These are phyloP conservation scores for Physcomitrium patens DNA, from an alignment of 225 moss, liverwort and hornwort species.

Conservation along the genomic window DNA sequence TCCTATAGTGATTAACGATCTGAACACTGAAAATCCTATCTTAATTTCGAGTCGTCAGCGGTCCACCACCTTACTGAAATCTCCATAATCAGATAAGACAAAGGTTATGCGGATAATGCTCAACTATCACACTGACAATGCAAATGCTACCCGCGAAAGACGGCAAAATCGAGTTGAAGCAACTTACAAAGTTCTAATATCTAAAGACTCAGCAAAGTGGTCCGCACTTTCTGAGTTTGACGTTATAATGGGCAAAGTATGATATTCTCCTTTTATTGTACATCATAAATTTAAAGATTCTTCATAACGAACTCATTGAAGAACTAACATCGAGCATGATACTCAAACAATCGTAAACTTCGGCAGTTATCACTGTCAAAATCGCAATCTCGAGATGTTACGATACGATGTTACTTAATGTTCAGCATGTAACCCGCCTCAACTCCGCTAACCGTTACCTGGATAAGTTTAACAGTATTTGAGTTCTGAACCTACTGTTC, in stretches of 20 bases:
- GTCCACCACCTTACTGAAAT: constrained; percentile 12
- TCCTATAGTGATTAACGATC: constrained; percentile 4
- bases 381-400: constrained; percentile 14
- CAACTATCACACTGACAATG: constrained; percentile 13
- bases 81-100: constrained; percentile 14
- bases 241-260: neutral
- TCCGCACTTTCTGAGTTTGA: constrained; percentile 19
- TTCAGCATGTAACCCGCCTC: constrained; percentile 8
- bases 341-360: constrained; percentile 14
- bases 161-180: constrained; percentile 9
- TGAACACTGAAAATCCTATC: neutral
- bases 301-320: constrained; percentile 2
- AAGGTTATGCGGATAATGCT: neutral
- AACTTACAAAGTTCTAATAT: constrained; percentile 14
- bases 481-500: no score
- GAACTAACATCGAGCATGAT: constrained; percentile 23
- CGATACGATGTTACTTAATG: constrained; percentile 2
- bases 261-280: neutral
- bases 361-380: constrained; percentile 17
- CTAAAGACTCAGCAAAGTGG: constrained; percentile 7
- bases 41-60: neutral
- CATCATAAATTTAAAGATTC: neutral
- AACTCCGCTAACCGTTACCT: constrained; percentile 4
- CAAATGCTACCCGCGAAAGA: constrained; percentile 10
- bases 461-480: no score